Evolutionary conservation across 2,329 filamentous ascomycete genomes (phyloP).

Genomic region (Cytospora piceae): DNA sequence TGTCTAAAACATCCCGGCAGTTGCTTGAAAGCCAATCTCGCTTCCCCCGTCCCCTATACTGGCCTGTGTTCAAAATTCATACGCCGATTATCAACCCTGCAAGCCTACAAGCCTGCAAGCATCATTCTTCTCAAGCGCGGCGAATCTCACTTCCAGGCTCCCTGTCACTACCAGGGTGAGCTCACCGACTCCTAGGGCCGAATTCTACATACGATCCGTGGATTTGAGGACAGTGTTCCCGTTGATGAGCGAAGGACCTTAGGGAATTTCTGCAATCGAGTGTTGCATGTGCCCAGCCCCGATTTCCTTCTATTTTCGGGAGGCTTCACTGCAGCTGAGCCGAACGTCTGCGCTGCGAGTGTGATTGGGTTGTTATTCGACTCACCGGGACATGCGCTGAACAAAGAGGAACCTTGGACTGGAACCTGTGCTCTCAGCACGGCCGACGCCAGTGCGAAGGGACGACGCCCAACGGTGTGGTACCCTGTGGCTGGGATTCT

Average conservation of each 20-base stretch:
- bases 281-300: conserved; percentile 19
- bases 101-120: no score
- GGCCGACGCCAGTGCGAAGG: conserved; percentile 20
- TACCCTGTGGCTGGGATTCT: conserved; percentile 28
- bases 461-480: conserved; percentile 21
- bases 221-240: neutral
- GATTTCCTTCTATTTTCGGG: conserved; percentile 26
- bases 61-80: conserved; percentile 21
- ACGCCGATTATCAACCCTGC: neutral
- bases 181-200: neutral
- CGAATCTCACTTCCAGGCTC: neutral
- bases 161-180: neutral
- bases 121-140: neutral
- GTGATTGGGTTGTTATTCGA: conserved; percentile 17
- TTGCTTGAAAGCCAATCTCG: conserved; percentile 28
- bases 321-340: conserved; percentile 26
- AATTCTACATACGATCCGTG: neutral
- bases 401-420: conserved; percentile 5
- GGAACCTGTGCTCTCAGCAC: neutral
- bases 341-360: conserved; percentile 4
- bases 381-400: conserved; percentile 2
- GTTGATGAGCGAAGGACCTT: neutral
- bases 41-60: conserved; percentile 26
- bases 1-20: conserved; percentile 22
- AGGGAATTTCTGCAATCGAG: neutral